Conservation (phyloP, 2,329 filamentous ascomycete species). For the Colletotrichum brevisporum region DNA sequence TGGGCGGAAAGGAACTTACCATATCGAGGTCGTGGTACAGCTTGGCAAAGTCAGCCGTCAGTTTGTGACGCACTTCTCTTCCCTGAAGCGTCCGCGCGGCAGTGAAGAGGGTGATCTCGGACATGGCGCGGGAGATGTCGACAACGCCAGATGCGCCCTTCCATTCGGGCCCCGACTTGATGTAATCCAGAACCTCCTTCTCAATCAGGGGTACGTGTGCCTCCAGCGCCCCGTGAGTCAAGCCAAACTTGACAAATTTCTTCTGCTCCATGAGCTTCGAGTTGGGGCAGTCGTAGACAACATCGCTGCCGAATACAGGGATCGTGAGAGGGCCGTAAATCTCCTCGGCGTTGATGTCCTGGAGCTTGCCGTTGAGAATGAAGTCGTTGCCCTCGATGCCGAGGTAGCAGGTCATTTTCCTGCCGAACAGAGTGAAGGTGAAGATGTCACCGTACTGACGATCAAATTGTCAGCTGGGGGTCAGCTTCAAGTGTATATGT, state of each 20-base stretch:
- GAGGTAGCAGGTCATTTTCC: constrained; percentile 89
- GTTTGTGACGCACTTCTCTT: constrained; percentile 83
- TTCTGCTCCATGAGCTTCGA: constrained; percentile 97
- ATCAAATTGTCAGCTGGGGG: neutral
- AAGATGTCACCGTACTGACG: constrained; percentile 87
- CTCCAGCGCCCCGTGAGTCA: constrained; percentile 81
- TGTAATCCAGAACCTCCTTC: constrained; percentile 79
- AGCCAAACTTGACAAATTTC: constrained; percentile 89
- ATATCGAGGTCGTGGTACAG: constrained; percentile 92
- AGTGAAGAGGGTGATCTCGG: constrained; percentile 91
- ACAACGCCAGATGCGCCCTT: constrained; percentile 77
- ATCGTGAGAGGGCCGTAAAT: constrained; percentile 85
- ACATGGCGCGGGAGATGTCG: constrained; percentile 82
- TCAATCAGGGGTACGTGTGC: constrained; percentile 85
- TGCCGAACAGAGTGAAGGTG: constrained; percentile 89
- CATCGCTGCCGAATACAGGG: constrained; percentile 84
- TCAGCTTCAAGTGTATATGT: constrained; percentile 46
- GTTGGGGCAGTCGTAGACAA: constrained; percentile 93
- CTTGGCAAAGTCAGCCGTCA: constrained; percentile 84
- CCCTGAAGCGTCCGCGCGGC: constrained; percentile 91
- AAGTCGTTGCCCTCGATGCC: constrained; percentile 90
- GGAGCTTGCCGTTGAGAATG: constrained; percentile 90
- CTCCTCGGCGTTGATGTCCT: constrained; percentile 91
- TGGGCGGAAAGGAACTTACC: constrained; percentile 44
- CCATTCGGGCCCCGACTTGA: constrained; percentile 77